A percentile compares a stretch with the other conserved stretches of the same genome.
Evolutionary conservation across 2,329 filamentous ascomycete genomes (phyloP).

Genomic region (Fusarium goolgardi): DNA sequence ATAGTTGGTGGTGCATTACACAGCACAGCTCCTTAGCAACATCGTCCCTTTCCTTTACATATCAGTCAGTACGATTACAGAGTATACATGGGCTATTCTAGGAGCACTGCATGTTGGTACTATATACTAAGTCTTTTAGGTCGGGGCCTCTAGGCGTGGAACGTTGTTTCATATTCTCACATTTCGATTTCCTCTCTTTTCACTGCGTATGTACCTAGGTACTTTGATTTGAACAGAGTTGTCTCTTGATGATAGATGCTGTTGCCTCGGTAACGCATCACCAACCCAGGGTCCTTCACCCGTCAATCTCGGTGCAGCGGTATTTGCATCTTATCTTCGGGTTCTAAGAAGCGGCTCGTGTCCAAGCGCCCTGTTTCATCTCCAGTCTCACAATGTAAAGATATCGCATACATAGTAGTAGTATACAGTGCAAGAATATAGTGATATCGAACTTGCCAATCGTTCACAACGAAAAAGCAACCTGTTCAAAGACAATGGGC

Average conservation of each 20-base stretch:
- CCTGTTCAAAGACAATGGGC: background rate
- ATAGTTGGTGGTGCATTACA: background rate
- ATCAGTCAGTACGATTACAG: background rate
- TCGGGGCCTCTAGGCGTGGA: background rate
- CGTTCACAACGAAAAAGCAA: background rate
- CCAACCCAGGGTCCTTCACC: background rate
- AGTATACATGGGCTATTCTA: background rate
- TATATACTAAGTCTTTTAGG: background rate
- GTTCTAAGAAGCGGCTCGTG: background rate
- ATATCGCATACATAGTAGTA: background rate
- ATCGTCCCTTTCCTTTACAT: background rate
- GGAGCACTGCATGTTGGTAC: background rate
- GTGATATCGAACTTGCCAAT: background rate
- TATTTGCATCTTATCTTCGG: background rate
- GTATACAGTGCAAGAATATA: constrained; percentile 5
- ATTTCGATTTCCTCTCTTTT: background rate
- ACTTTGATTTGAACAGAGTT: background rate
- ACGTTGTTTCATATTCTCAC: background rate
- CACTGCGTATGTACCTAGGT: background rate
- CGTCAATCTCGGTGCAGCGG: background rate
- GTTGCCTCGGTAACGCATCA: background rate
- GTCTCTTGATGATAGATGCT: background rate
- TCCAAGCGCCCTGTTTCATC: background rate
- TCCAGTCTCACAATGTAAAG: background rate
- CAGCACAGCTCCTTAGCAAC: background rate